A percentile compares a stretch with the other conserved stretches of the same genome.
Conservation (phyloP, 225 moss, liverwort and hornwort genomes). For the Polytrichum formosum region DNA sequence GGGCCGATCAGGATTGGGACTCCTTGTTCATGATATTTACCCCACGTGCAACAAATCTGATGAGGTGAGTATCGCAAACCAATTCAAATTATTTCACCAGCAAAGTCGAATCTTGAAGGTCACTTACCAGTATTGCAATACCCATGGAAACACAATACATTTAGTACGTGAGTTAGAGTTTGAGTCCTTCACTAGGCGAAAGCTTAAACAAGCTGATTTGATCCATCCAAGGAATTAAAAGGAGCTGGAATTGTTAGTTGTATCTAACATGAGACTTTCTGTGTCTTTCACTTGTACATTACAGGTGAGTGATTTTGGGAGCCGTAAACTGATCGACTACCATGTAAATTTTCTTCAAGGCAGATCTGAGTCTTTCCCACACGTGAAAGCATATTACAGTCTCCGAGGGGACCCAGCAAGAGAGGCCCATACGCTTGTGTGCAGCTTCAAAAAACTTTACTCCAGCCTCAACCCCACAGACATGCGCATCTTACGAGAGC, state of each 20-base stretch:
- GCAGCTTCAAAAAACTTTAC: constrained; percentile 24
- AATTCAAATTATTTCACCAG: background rate
- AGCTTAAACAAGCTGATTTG: too few species aligned
- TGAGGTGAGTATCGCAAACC: background rate
- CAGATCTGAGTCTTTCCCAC: constrained; percentile 14
- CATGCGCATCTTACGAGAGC: constrained; percentile 20
- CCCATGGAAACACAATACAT: too few species aligned
- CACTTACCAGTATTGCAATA: too few species aligned
- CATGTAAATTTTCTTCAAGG: constrained; percentile 34
- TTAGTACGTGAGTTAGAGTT: too few species aligned
- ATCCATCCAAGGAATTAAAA: too few species aligned
- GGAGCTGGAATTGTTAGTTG: too few species aligned
- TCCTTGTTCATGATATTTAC: constrained; percentile 10
- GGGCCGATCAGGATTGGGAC: constrained; percentile 1
- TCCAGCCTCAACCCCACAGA: constrained; percentile 14
- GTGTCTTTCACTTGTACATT: too few species aligned
- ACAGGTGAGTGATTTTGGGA: constrained; percentile 34
- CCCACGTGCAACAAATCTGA: background rate
- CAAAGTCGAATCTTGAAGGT: too few species aligned
- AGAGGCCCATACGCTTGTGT: constrained; percentile 26
- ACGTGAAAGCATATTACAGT: constrained; percentile 21
- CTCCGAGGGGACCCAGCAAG: constrained; percentile 20
- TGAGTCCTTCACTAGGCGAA: too few species aligned
- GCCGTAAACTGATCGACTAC: constrained; percentile 18
- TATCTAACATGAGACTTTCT: too few species aligned